Conservation (phyloP, 1,284 basidiomycete genomes). For the Fistulinella staudtii region DNA sequence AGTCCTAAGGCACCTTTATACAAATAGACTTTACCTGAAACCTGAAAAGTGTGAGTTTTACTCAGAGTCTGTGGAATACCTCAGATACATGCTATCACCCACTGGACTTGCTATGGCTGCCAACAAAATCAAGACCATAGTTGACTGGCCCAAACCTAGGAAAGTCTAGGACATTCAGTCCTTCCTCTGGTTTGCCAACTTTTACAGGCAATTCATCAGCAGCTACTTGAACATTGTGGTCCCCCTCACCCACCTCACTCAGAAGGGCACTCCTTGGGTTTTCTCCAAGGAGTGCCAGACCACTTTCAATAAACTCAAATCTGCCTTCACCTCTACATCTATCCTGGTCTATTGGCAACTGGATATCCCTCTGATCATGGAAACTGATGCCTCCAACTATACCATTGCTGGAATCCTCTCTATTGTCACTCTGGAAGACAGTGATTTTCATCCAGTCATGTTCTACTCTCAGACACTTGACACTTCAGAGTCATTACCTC, state of each 20-base stretch:
- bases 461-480: background rate
- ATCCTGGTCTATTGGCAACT: background rate
- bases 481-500: constrained; percentile 1
- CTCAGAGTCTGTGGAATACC: constrained; percentile 23
- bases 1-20: constrained; percentile 28
- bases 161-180: constrained; percentile 11
- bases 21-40: constrained; percentile 21
- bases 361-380: background rate
- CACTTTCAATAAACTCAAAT: background rate
- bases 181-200: background rate
- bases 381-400: background rate
- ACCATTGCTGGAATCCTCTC: background rate
- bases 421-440: background rate
- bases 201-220: background rate
- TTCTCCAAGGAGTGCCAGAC: background rate
- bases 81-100: constrained; percentile 14
- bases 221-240: background rate
- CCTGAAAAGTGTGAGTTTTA: constrained; percentile 31
- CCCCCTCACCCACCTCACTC: background rate
- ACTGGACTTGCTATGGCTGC: background rate
- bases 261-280: background rate
- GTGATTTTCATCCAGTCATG: background rate
- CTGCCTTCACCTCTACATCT: background rate
- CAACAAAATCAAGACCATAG: background rate
- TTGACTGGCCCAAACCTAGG: constrained; percentile 7